Percentiles rank a stretch among this genome's conserved stretches.
These are phyloP conservation scores for Priceomyces fermenticarens DNA, from an alignment of 805 yeast genomes.

Conservation along the genomic window DNA sequence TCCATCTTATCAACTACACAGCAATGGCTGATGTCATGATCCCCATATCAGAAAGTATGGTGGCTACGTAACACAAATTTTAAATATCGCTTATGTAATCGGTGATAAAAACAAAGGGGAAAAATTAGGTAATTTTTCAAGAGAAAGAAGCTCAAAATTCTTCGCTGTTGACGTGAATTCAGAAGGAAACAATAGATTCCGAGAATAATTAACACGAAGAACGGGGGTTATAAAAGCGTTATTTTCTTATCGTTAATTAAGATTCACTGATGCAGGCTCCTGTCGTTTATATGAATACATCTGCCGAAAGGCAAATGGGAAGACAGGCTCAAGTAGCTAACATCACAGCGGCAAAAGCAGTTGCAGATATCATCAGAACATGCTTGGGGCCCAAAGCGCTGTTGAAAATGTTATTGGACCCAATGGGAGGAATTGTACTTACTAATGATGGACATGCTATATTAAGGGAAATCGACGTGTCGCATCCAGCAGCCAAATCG, in stretches of 20 bases:
- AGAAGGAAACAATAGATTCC: not conserved
- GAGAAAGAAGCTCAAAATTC: too few relatives aligned
- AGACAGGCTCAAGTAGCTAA: constrained; percentile 96
- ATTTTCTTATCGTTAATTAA: too few relatives aligned
- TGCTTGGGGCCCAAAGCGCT: constrained; percentile 99
- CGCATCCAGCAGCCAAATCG: constrained; percentile 98
- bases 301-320: constrained; percentile 91
- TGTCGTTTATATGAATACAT: constrained; percentile 58
- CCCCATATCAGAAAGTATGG: not conserved
- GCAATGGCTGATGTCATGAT: not conserved
- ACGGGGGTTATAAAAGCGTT: not conserved
- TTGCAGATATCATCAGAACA: constrained; percentile 94
- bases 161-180: not conserved
- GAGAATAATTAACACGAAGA: not conserved
- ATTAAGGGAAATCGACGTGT: constrained; percentile 91
- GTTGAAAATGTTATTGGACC: constrained; percentile 96
- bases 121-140: not conserved
- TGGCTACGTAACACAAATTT: too few relatives aligned
- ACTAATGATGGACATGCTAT: constrained; percentile 99
- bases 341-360: constrained; percentile 99
- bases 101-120: not conserved
- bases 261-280: constrained; percentile 41
- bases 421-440: constrained; percentile 92
- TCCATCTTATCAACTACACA: constrained; percentile 14
- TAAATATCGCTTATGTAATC: constrained; percentile 2